Conservation (phyloP, 2,329 filamentous ascomycete genomes). For the Domatiomyces catenatus region DNA sequence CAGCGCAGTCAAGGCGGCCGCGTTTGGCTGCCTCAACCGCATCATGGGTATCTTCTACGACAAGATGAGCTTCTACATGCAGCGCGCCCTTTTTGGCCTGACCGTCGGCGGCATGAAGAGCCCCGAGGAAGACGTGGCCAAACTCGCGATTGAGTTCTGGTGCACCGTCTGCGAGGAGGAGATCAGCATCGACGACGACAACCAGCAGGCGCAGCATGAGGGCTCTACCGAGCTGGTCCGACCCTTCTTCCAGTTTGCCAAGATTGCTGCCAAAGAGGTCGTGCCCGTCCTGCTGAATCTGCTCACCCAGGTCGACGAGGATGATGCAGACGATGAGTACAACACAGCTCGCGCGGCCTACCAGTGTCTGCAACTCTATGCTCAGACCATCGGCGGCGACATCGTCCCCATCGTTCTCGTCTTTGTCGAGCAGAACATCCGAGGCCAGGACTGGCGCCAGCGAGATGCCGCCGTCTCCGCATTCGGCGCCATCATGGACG, state of each 20-base stretch:
- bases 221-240: conserved; percentile 62
- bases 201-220: conserved; percentile 56
- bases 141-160: conserved; percentile 98
- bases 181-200: conserved; percentile 94
- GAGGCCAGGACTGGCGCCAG: conserved; percentile 83
- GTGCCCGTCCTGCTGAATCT: conserved; percentile 79
- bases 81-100: conserved; percentile 93
- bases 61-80: conserved; percentile 99
- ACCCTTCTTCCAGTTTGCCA: conserved; percentile 89
- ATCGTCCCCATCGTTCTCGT: conserved; percentile 74
- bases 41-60: conserved; percentile 99
- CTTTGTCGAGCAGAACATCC: conserved; percentile 85
- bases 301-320: conserved; percentile 93
- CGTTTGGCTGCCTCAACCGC: conserved; percentile 92
- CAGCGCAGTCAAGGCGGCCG: conserved; percentile 79
- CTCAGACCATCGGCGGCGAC: conserved; percentile 72
- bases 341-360: conserved; percentile 90
- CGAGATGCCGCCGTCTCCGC: conserved; percentile 92
- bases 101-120: conserved; percentile 98
- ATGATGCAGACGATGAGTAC: conserved; percentile 93
- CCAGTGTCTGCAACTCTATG: conserved; percentile 88
- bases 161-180: conserved; percentile 99
- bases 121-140: conserved; percentile 91
- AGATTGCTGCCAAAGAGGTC: conserved; percentile 83
- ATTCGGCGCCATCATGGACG: conserved; percentile 97